Conservation (phyloP, 2,329 filamentous ascomycete species). For the Penicillium sp. region DNA sequence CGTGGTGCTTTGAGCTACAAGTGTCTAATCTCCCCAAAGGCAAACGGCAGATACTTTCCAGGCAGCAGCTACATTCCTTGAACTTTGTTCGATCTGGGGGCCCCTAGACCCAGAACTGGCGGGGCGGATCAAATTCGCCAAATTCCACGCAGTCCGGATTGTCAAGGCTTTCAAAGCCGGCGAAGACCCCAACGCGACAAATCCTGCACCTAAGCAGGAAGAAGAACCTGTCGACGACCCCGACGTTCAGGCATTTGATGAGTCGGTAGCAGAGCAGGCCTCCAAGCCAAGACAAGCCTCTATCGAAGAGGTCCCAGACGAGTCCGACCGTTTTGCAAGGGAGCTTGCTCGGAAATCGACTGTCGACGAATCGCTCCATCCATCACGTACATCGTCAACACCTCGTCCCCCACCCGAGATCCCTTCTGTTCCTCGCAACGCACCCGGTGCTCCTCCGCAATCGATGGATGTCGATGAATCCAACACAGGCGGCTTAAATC, state of each 20-base stretch:
- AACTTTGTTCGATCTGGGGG: constrained; percentile 82
- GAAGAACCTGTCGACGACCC: constrained; percentile 55
- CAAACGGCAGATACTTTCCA: constrained; percentile 94
- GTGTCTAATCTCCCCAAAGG: constrained; percentile 42
- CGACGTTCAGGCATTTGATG: constrained; percentile 57
- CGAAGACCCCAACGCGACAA: constrained; percentile 86
- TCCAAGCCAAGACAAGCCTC: constrained; percentile 50
- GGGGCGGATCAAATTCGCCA: constrained; percentile 92
- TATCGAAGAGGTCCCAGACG: constrained; percentile 61
- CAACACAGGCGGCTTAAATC: constrained; percentile 31
- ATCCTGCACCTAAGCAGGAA: constrained; percentile 64
- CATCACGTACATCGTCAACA: constrained; percentile 43
- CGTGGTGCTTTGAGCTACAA: background rate
- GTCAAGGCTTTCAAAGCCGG: constrained; percentile 86
- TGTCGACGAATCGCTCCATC: constrained; percentile 51
- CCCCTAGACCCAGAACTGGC: constrained; percentile 69
- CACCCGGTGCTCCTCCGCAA: constrained; percentile 23
- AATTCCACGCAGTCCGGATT: constrained; percentile 91
- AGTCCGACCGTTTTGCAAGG: constrained; percentile 48
- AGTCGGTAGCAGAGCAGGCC: constrained; percentile 42
- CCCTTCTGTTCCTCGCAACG: constrained; percentile 23
- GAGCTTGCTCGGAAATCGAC: constrained; percentile 47
- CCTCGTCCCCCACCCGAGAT: constrained; percentile 30
- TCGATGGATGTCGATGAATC: constrained; percentile 36
- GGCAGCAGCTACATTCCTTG: constrained; percentile 87